Conservation (phyloP, 352 stramenopile species). For the Phytophthora citricola region DNA sequence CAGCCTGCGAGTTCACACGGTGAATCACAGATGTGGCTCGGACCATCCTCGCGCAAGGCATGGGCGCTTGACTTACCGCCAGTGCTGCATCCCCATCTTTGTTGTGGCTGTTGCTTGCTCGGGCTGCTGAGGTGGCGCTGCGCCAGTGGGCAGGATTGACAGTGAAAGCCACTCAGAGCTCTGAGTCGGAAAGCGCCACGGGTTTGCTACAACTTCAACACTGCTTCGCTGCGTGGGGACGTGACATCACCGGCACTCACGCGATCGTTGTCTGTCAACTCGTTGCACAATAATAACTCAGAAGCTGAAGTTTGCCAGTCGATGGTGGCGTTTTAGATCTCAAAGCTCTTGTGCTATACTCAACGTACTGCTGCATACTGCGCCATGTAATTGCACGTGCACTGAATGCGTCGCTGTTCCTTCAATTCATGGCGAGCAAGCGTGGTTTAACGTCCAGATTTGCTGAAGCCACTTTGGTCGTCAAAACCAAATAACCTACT, state of each 20-base stretch:
- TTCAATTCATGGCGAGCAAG: not conserved
- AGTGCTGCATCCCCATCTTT: slow-evolving; percentile 24
- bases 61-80: slow-evolving; percentile 18
- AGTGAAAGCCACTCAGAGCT: too few relatives aligned
- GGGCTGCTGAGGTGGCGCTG: slow-evolving; percentile 18
- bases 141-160: slow-evolving; percentile 3
- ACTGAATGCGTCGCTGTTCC: too few relatives aligned
- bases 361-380: not conserved
- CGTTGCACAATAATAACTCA: slow-evolving; percentile 7
- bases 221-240: not conserved
- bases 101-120: slow-evolving; percentile 26
- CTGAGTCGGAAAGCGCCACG: too few relatives aligned
- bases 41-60: slow-evolving; percentile 5
- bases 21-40: not conserved
- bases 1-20: not conserved
- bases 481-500: not conserved
- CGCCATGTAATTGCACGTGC: not conserved
- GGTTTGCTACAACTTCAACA: not conserved
- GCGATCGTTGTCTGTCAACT: slow-evolving; percentile 15
- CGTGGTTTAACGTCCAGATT: not conserved
- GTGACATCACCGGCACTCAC: slow-evolving; percentile 17
- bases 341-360: not conserved
- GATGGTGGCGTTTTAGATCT: not conserved
- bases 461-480: too few relatives aligned
- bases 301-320: slow-evolving; percentile 11